phyloP scores from a whole-genome alignment of 345 rosid genomes.

The Garcia nutans region DNA sequence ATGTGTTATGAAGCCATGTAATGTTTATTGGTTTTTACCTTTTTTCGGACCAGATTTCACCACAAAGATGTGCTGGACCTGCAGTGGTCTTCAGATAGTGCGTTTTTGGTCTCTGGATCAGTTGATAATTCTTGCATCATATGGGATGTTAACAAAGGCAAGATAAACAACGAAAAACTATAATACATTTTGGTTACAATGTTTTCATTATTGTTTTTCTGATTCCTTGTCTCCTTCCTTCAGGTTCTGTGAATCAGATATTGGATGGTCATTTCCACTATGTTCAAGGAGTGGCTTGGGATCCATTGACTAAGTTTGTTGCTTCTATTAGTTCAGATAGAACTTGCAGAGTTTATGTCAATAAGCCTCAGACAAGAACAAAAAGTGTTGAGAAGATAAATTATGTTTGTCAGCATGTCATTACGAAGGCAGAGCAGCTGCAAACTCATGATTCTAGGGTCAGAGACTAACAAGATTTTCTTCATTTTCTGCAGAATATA shows the following conservation, averaged over 20 bases:
- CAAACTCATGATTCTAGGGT: conserved; percentile 66
- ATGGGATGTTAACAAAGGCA: conserved; percentile 95
- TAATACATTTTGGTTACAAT: background rate
- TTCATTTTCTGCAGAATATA: conserved; percentile 15
- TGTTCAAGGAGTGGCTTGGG: conserved; percentile 99
- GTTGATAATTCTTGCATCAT: conserved; percentile 97
- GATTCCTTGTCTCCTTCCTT: background rate
- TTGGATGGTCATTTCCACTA: conserved; percentile 88
- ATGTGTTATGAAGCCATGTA: background rate
- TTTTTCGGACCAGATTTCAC: conserved; percentile 59
- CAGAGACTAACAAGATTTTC: conserved; percentile 19
- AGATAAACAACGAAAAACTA: conserved; percentile 14
- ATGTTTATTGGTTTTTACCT: background rate
- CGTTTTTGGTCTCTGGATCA: conserved; percentile 84
- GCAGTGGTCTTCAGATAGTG: conserved; percentile 82
- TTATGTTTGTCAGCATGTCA: conserved; percentile 79
- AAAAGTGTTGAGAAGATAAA: conserved; percentile 61
- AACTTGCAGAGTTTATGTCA: conserved; percentile 82
- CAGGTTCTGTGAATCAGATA: conserved; percentile 90
- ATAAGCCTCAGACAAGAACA: conserved; percentile 63
- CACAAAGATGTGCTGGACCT: conserved; percentile 89
- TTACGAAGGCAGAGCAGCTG: conserved; percentile 71
- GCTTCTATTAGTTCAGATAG: conserved; percentile 96
- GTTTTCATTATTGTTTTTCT: conserved; percentile 10
- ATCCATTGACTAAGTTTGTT: conserved; percentile 73